phyloP scores from a whole-genome alignment of 352 stramenopile species.

The Globisporangium nagaii region DNA sequence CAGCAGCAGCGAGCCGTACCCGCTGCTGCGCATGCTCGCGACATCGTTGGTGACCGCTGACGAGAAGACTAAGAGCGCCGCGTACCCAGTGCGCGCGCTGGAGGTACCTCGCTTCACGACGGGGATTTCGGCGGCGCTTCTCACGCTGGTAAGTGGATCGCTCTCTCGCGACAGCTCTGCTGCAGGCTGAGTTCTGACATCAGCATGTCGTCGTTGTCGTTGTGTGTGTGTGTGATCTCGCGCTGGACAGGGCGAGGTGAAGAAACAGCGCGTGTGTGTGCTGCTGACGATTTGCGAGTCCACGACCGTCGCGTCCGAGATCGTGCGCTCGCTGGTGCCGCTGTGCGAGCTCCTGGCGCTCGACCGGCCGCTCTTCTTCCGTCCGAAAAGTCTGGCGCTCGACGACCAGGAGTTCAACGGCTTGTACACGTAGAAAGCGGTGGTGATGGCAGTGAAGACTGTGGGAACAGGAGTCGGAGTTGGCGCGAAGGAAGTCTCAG shows the following conservation, averaged over 20 bases:
- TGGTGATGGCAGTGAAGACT: not conserved
- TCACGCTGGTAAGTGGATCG: slow-evolving; percentile 55
- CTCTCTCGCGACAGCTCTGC: too few relatives aligned
- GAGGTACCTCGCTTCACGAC: slow-evolving; percentile 53
- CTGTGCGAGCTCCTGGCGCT: slow-evolving; percentile 26
- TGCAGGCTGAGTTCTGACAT: too few relatives aligned
- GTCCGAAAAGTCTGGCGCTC: slow-evolving; percentile 5
- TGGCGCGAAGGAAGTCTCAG: too few relatives aligned
- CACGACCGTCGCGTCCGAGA: slow-evolving; percentile 28
- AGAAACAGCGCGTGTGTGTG: slow-evolving; percentile 39
- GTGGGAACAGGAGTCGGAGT: too few relatives aligned
- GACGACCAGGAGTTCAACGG: slow-evolving; percentile 27
- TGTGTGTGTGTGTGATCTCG: not conserved
- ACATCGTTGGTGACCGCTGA: slow-evolving; percentile 22
- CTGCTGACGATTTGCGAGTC: slow-evolving; percentile 53
- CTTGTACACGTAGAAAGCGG: slow-evolving; percentile 47
- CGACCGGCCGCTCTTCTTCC: slow-evolving; percentile 33
- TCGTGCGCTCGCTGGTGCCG: slow-evolving; percentile 41
- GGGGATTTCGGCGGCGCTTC: slow-evolving; percentile 42
- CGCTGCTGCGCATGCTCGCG: slow-evolving; percentile 41
- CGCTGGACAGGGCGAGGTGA: slow-evolving; percentile 36
- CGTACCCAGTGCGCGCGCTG: slow-evolving; percentile 32
- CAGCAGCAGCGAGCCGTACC: slow-evolving; percentile 16
- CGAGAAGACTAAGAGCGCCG: slow-evolving; percentile 18
- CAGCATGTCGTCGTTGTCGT: too few relatives aligned